phyloP scores from a whole-genome alignment of 768 basidiomycete species.

The Phylloporus sp. region DNA sequence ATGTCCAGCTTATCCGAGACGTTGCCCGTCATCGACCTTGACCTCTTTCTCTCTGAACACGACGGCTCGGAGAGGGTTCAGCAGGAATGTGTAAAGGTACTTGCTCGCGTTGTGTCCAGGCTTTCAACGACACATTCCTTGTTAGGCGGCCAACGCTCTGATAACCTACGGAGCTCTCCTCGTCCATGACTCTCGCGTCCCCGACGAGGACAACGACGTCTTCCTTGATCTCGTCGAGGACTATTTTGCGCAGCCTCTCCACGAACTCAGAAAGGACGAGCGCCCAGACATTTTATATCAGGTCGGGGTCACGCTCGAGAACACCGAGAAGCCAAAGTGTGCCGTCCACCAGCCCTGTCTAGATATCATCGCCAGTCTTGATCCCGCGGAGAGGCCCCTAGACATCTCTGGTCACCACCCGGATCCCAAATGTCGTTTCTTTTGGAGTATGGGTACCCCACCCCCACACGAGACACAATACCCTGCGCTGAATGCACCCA shows the following conservation, averaged over 20 bases:
- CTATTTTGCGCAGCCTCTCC: slow-evolving; percentile 77
- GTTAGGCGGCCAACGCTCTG: slow-evolving; percentile 75
- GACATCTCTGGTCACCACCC: slow-evolving; percentile 78
- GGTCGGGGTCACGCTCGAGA: slow-evolving; percentile 92
- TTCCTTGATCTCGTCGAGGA: slow-evolving; percentile 93
- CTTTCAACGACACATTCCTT: background rate
- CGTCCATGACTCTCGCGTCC: slow-evolving; percentile 79
- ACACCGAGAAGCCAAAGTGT: slow-evolving; percentile 90
- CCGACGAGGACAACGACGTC: slow-evolving; percentile 70
- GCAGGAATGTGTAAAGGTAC: slow-evolving; percentile 66
- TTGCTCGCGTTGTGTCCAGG: background rate
- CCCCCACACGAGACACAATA: slow-evolving; percentile 79
- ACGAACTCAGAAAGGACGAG: slow-evolving; percentile 67
- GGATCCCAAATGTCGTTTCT: slow-evolving; percentile 94
- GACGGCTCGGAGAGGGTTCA: slow-evolving; percentile 44
- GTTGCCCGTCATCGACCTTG: slow-evolving; percentile 75
- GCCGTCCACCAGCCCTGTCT: slow-evolving; percentile 82
- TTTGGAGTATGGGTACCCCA: slow-evolving; percentile 75
- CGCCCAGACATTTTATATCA: slow-evolving; percentile 87
- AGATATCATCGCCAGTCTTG: slow-evolving; percentile 70
- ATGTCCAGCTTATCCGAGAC: slow-evolving; percentile 41
- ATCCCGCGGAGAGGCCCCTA: slow-evolving; percentile 76
- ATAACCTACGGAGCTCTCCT: slow-evolving; percentile 85
- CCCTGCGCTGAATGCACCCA: slow-evolving; percentile 73
- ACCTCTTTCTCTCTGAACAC: slow-evolving; percentile 56